Conservation (phyloP, 129 eudicot genomes). For the Artemisia annua region DNA sequence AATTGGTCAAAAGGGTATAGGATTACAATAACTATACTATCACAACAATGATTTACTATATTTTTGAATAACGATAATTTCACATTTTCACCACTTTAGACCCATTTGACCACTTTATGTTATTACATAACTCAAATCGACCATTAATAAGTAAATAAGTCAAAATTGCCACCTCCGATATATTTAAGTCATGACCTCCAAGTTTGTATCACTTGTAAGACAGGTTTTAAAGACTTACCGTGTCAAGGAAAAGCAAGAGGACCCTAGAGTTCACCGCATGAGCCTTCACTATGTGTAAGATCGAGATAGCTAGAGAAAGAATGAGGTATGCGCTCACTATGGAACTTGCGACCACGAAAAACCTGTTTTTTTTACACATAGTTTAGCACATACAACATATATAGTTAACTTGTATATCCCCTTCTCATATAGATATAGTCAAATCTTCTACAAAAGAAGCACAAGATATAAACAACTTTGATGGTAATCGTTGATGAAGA, state of each 20-base stretch:
- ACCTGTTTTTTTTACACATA: slow-evolving; percentile 46
- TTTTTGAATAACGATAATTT: too few species aligned
- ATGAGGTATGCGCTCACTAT: slow-evolving; percentile 60
- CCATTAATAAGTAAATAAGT: too few species aligned
- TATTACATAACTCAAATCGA: too few species aligned
- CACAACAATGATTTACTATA: too few species aligned
- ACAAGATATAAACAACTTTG: not conserved
- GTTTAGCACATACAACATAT: not conserved
- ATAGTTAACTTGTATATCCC: too few species aligned
- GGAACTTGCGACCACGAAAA: slow-evolving; percentile 78
- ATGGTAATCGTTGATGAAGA: too few species aligned
- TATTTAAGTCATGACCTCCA: not conserved
- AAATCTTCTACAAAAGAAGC: not conserved
- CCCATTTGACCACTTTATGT: too few species aligned
- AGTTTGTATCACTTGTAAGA: not conserved
- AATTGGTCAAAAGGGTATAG: too few species aligned
- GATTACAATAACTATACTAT: too few species aligned
- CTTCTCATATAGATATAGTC: not conserved
- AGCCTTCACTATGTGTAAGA: slow-evolving; percentile 63
- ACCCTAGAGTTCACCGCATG: slow-evolving; percentile 47
- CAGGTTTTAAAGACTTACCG: slow-evolving; percentile 41
- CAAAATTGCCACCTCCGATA: too few species aligned
- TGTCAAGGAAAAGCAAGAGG: slow-evolving; percentile 62
- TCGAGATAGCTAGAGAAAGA: slow-evolving; percentile 73
- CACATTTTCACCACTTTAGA: too few species aligned